These are phyloP conservation scores for Effrenium voratum DNA, from an alignment of 73 alveolate species.

Conservation along the genomic window DNA sequence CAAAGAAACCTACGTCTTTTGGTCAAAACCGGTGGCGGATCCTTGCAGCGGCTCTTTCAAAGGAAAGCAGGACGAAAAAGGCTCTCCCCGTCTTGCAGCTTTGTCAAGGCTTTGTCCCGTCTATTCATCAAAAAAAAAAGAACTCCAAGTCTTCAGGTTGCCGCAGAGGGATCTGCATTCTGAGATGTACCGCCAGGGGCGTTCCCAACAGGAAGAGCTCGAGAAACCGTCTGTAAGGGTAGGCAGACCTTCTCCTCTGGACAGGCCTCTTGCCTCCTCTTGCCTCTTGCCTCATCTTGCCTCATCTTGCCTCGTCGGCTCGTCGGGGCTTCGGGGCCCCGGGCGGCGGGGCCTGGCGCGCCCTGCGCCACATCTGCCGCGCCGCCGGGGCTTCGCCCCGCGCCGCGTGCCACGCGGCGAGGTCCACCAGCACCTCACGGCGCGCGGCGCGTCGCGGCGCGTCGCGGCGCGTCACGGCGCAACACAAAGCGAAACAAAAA, in stretches of 20 bases:
- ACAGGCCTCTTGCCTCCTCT: background rate
- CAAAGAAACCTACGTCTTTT: background rate
- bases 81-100: background rate
- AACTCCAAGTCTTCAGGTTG: background rate
- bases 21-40: background rate
- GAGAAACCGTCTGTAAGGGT: background rate
- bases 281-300: background rate
- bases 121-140: background rate
- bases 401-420: conserved; percentile 42
- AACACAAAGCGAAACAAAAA: background rate
- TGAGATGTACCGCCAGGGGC: too few relatives aligned
- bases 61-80: background rate
- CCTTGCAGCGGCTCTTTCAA: background rate
- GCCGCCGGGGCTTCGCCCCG: conserved; percentile 43
- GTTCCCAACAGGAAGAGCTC: background rate
- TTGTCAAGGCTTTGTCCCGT: background rate
- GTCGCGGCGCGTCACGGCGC: background rate
- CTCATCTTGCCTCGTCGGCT: too few relatives aligned
- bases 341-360: background rate
- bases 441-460: too few relatives aligned
- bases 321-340: background rate
- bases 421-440: conserved; percentile 37
- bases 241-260: background rate
- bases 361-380: background rate
- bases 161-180: too few relatives aligned